These are phyloP conservation scores for Condylostoma magnum DNA, from an alignment of 169 alveolate species.

Conservation along the genomic window DNA sequence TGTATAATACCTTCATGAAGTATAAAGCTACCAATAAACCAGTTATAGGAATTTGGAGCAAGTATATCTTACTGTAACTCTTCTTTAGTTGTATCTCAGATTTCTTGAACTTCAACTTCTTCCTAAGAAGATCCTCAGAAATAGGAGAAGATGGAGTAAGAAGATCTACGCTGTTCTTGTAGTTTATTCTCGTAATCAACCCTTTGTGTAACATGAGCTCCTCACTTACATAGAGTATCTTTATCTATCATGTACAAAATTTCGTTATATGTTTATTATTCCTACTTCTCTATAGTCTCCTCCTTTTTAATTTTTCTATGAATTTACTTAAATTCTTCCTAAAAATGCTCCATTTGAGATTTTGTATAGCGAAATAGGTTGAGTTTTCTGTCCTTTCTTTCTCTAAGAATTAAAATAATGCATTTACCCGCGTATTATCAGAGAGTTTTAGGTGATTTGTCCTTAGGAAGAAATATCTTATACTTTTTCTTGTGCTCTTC, in stretches of 20 bases:
- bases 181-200: conserved; percentile 1
- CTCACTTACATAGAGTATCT: conserved; percentile 5
- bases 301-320: conserved; percentile 16
- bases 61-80: too few species aligned
- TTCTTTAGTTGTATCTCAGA: not conserved
- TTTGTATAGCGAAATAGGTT: not conserved
- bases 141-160: not conserved
- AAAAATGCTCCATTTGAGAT: not conserved
- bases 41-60: too few species aligned
- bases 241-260: not conserved
- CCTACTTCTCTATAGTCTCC: not conserved
- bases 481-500: not conserved
- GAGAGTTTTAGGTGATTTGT: not conserved
- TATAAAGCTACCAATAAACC: too few species aligned
- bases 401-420: not conserved
- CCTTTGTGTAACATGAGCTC: not conserved
- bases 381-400: not conserved
- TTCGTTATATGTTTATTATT: not conserved
- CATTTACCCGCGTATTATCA: conserved; percentile 13
- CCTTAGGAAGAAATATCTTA: not conserved
- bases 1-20: too few species aligned
- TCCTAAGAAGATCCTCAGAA: conserved; percentile 2
- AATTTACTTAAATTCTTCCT: conserved; percentile 9
- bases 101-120: not conserved
- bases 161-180: not conserved